Conservation (phyloP, 148 eudicot genomes). For the Rhododendron henanense region DNA sequence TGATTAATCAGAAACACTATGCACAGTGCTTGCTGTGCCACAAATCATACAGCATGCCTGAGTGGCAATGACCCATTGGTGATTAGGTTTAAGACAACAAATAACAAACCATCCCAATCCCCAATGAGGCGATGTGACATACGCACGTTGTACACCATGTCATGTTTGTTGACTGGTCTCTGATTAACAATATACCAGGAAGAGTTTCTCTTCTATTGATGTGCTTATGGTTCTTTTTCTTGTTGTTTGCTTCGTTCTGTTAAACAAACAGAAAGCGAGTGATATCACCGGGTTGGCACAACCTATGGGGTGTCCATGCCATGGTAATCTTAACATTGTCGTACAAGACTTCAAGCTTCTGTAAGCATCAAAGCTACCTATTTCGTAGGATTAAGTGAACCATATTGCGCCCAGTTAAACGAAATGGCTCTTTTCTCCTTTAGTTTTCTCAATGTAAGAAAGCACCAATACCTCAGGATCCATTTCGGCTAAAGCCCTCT, state of each 20-base stretch:
- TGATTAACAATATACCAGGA: background rate
- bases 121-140: background rate
- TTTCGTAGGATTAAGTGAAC: too few species aligned
- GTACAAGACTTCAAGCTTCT: background rate
- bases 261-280: background rate
- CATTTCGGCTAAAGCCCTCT: constrained; percentile 47
- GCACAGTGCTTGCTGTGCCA: background rate
- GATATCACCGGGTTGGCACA: background rate
- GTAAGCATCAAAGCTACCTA: constrained; percentile 2
- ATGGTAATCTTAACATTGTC: background rate
- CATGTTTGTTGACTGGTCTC: background rate
- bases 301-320: background rate
- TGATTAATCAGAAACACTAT: background rate
- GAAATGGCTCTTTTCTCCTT: background rate
- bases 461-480: constrained; percentile 66
- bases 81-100: background rate
- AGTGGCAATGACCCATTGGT: background rate
- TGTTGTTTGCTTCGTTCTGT: background rate
- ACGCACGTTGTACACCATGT: background rate
- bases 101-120: background rate
- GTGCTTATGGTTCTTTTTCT: background rate
- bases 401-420: background rate
- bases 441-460: background rate
- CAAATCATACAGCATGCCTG: background rate
- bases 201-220: background rate